A percentile compares a stretch with the other conserved stretches of the same genome.
phyloP scores from a whole-genome alignment of 2,329 filamentous ascomycete species.

The Fusarium sp. region DNA sequence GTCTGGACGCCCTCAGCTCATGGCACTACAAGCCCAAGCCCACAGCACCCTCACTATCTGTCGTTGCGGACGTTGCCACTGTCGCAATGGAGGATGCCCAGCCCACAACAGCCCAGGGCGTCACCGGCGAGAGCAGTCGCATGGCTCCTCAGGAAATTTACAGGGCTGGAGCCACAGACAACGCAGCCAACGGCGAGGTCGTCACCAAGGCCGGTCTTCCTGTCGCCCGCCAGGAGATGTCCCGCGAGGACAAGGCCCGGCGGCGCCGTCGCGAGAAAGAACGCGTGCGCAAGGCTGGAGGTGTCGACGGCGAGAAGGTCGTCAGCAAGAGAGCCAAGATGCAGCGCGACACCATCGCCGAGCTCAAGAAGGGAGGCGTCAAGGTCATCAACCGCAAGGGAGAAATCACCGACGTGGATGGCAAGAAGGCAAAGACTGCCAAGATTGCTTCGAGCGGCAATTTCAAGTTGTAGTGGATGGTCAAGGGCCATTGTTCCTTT shows the following conservation, averaged over 20 bases:
- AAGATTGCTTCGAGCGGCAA: constrained; percentile 64
- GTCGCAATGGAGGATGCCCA: constrained; percentile 96
- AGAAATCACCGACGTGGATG: constrained; percentile 83
- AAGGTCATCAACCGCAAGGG: constrained; percentile 93
- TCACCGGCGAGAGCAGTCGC: constrained; percentile 74
- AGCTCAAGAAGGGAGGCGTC: constrained; percentile 85
- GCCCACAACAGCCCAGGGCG: constrained; percentile 81
- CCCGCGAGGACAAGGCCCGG: constrained; percentile 83
- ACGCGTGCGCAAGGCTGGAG: constrained; percentile 76
- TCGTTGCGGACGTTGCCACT: constrained; percentile 90
- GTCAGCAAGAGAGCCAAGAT: constrained; percentile 66
- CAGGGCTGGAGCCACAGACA: constrained; percentile 75
- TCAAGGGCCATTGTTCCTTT: neutral
- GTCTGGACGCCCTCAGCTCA: constrained; percentile 88
- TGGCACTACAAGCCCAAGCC: constrained; percentile 97
- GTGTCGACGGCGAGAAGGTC: constrained; percentile 56
- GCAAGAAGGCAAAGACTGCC: constrained; percentile 73
- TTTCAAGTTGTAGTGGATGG: constrained; percentile 70
- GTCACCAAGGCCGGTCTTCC: constrained; percentile 81
- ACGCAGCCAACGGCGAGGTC: constrained; percentile 73
- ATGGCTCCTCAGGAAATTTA: constrained; percentile 97
- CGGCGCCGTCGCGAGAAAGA: constrained; percentile 86
- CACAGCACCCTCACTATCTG: constrained; percentile 80
- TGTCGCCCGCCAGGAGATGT: constrained; percentile 86
- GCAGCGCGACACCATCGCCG: constrained; percentile 65